Evolutionary conservation across 1,284 basidiomycete genomes (phyloP), one percentile per base, ranked within the genome.

Genomic region (Mrakiaceae sp.): DNA sequence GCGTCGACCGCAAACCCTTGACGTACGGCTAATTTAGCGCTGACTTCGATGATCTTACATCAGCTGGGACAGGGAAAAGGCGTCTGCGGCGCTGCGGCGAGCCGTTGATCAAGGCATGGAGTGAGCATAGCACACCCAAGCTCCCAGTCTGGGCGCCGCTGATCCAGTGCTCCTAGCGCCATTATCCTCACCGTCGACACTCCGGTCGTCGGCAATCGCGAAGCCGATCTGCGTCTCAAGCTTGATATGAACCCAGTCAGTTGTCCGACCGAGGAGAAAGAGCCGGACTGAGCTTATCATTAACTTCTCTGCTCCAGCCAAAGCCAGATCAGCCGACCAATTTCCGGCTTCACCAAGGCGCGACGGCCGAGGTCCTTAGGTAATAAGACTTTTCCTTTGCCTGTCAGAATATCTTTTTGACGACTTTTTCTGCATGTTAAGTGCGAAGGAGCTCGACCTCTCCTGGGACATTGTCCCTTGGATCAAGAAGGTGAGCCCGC

Each of bases 401-500:
- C 27, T 27, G 27, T 27, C 27, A 27, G 27, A 27, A 27, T 27
- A 27, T 27, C 27, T 27, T 27, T 27, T 27, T 27, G 27, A 27
- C 27, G 27, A 27, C 9, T 49, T 49, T 14, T 8, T 49, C 48
- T 14, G 48, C 48, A 49, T 8, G 48, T 57, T 57, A 9, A 4
- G 71, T 69, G 9, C 67, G 68, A 60, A 74, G 70, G 62, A 77
- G 72, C 66, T 72, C 0, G 59, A 70, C 8, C 65, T 74, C 10
- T 67, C 64, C 42, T 79, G 78, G 78, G 69, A 74, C 14, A 78
- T 79, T 64, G 74, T 80, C 60, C 70, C 68, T 1, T 80, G 78
- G 78, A 76, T 79, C 64, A 74, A 73, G 44, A 72, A 71, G 66
- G 27, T 27, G 27, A 27, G 27, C 27, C 27, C 27, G 27, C 27